These are phyloP conservation scores for Spiromastix sp. DNA, from an alignment of 2,329 filamentous ascomycete genomes.

Conservation along the genomic window DNA sequence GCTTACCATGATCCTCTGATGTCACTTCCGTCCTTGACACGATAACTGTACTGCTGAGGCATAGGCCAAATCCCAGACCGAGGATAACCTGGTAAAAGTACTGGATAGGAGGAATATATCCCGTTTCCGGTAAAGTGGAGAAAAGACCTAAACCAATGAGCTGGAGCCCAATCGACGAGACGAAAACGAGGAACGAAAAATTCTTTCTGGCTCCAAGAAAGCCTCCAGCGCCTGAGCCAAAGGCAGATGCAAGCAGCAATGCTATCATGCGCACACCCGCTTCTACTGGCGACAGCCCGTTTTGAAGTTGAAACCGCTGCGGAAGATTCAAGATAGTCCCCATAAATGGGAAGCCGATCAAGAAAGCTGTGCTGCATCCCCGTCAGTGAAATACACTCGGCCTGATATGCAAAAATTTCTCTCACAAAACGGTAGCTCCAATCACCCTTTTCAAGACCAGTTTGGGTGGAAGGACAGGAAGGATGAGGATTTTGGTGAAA, in stretches of 20 bases:
- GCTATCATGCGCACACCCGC: conserved; percentile 15
- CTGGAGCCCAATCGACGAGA: conserved; percentile 20
- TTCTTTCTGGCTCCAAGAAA: conserved; percentile 19
- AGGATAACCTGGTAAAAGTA: conserved; percentile 28
- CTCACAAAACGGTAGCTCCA: conserved; percentile 25
- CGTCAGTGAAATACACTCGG: conserved; percentile 19
- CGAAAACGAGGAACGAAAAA: conserved; percentile 22
- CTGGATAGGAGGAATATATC: conserved; percentile 12
- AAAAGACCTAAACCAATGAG: conserved; percentile 25
- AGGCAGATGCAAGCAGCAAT: conserved; percentile 10
- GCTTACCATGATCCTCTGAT: conserved; percentile 20
- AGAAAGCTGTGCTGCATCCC: conserved; percentile 11
- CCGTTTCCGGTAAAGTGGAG: conserved; percentile 13
- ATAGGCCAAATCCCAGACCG: conserved; percentile 28
- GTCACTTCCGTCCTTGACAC: conserved; percentile 22
- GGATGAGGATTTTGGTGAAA: neutral
- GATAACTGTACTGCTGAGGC: conserved; percentile 21
- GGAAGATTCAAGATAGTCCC: conserved; percentile 13
- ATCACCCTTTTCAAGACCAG: conserved; percentile 23
- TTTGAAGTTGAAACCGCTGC: conserved; percentile 15
- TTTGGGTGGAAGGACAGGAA: conserved; percentile 27
- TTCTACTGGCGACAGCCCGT: conserved; percentile 10
- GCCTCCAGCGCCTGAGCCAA: conserved; percentile 19
- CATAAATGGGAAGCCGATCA: conserved; percentile 21
- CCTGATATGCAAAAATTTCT: conserved; percentile 14